phyloP scores from a whole-genome alignment of 2,329 filamentous ascomycete species.

The Mycogone perniciosa region DNA sequence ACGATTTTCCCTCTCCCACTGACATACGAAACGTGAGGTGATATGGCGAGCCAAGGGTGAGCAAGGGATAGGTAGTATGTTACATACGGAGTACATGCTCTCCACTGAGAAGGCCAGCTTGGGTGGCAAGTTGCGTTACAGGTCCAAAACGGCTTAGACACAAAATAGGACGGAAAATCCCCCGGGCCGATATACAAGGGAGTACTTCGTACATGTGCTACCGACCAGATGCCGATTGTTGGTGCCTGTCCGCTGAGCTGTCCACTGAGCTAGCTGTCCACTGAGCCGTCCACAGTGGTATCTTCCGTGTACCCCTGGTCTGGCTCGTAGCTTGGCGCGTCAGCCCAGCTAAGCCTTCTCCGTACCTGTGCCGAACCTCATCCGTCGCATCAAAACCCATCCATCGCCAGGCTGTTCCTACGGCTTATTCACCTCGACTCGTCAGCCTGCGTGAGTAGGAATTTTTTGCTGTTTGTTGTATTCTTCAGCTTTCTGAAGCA shows the following conservation, averaged over 20 bases:
- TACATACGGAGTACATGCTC: too few relatives aligned
- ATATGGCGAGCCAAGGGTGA: not conserved
- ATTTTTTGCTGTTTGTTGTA: not conserved
- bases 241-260: too few relatives aligned
- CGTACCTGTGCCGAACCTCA: not conserved
- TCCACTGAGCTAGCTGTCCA: too few relatives aligned
- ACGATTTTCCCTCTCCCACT: not conserved
- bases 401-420: not conserved
- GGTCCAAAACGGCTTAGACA: constrained; percentile 11
- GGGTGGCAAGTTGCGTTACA: not conserved
- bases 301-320: not conserved
- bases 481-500: not conserved
- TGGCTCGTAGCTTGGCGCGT: not conserved
- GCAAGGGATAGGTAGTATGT: too few relatives aligned
- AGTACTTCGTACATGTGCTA: too few relatives aligned
- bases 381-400: not conserved
- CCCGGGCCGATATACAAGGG: not conserved
- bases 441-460: not conserved
- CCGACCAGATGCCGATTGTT: too few relatives aligned
- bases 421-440: too few relatives aligned
- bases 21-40: not conserved
- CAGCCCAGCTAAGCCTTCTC: too few relatives aligned
- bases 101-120: constrained; percentile 7
- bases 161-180: not conserved
- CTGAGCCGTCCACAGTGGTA: too few relatives aligned